phyloP scores from a whole-genome alignment of 139 green algal genomes.

The Tetradesmus obliquus region DNA sequence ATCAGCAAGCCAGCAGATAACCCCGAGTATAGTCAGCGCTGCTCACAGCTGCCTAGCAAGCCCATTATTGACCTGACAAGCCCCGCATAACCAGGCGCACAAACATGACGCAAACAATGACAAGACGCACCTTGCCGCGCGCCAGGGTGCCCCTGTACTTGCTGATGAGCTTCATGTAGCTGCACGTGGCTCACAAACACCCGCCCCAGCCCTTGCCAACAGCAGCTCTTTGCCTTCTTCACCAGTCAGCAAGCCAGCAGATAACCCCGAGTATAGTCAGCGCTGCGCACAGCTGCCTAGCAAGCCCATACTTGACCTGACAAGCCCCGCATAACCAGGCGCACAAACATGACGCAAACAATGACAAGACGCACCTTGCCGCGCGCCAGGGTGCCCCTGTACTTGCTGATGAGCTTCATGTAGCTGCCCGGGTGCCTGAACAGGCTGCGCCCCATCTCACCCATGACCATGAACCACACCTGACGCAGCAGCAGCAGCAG shows the following conservation, averaged over 20 bases:
- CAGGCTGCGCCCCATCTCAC: slow-evolving; percentile 44
- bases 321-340: neutral
- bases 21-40: neutral
- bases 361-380: neutral
- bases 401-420: slow-evolving; percentile 36
- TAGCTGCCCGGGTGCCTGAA: slow-evolving; percentile 27
- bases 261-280: neutral
- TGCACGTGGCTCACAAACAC: neutral
- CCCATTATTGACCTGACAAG: neutral
- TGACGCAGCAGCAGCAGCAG: slow-evolving; percentile 15
- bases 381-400: slow-evolving; percentile 21
- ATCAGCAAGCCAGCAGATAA: neutral
- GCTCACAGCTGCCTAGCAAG: too few species aligned
- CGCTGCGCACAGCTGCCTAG: too few species aligned
- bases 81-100: neutral
- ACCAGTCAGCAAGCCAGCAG: neutral
- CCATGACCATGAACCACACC: slow-evolving; percentile 50
- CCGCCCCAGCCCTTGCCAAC: too few species aligned
- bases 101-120: neutral
- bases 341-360: neutral
- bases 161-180: slow-evolving; percentile 23
- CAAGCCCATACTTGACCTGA: too few species aligned
- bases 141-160: slow-evolving; percentile 42
- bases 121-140: neutral
- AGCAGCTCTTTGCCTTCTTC: too few species aligned